Conservation (phyloP, 495 filamentous ascomycete genomes). For the Choiromyces venosus region DNA sequence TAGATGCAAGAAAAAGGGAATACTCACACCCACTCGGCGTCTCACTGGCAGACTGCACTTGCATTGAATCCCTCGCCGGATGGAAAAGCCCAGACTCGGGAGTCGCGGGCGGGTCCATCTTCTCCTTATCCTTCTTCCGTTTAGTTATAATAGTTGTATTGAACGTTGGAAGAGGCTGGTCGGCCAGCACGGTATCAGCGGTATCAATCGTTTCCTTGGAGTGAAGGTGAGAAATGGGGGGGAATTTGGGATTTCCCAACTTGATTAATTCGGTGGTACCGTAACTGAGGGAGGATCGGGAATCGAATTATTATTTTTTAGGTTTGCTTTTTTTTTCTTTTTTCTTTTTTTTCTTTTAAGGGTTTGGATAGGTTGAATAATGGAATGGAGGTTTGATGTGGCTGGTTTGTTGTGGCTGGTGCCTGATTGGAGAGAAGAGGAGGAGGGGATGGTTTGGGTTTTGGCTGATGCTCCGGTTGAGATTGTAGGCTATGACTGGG, state of each 20-base stretch:
- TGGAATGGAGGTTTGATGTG: neutral
- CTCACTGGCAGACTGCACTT: constrained; percentile 28
- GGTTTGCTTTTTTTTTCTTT: neutral
- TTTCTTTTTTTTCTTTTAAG: neutral
- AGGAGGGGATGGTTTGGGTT: no score
- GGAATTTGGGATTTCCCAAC: no score
- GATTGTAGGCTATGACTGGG: no score
- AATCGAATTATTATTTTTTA: constrained; percentile 7
- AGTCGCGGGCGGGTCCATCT: constrained; percentile 27
- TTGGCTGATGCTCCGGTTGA: no score
- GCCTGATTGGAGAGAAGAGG: no score
- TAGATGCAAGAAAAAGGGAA: constrained; percentile 3
- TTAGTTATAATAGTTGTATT: no score
- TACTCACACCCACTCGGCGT: constrained; percentile 37
- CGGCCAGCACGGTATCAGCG: neutral
- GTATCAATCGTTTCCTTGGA: constrained; percentile 3
- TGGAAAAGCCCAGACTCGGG: constrained; percentile 32
- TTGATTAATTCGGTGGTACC: no score
- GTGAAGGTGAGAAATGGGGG: constrained; percentile 18
- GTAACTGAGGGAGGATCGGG: constrained; percentile 25
- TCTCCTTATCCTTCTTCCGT: constrained; percentile 6
- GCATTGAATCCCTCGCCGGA: constrained; percentile 21
- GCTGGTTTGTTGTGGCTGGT: neutral
- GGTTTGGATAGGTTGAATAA: neutral
- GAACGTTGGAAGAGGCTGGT: neutral